These are phyloP conservation scores for Rhynchospora breviuscula DNA, from an alignment of 176 grass and related monocot species.

Conservation along the genomic window DNA sequence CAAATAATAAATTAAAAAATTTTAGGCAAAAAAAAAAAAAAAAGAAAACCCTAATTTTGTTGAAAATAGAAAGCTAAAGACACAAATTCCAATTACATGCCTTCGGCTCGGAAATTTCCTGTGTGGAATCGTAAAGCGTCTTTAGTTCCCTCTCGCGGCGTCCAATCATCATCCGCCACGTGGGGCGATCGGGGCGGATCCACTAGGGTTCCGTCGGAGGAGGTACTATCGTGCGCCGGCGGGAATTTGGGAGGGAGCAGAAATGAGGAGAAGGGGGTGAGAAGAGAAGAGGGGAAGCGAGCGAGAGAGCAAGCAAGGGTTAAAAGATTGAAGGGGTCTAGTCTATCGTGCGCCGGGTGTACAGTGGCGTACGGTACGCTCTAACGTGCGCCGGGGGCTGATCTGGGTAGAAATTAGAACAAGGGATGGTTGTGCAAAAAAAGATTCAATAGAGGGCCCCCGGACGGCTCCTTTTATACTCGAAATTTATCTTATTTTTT, in stretches of 20 bases:
- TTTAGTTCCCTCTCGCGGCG: slow-evolving; percentile 19
- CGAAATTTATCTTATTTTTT: background rate
- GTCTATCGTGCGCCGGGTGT: slow-evolving; percentile 14
- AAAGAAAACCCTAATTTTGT: background rate
- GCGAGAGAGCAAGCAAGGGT: slow-evolving; percentile 19
- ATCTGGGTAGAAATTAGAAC: background rate
- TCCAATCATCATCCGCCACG: slow-evolving; percentile 21
- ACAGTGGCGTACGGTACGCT: background rate
- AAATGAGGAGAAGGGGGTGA: slow-evolving; percentile 9
- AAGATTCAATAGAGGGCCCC: background rate
- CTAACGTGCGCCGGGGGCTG: background rate
- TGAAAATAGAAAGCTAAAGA: background rate
- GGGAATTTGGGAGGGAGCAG: slow-evolving; percentile 5
- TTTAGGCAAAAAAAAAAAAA: background rate
- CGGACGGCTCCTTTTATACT: background rate
- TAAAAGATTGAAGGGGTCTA: slow-evolving; percentile 19
- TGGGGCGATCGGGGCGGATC: slow-evolving; percentile 19
- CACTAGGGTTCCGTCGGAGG: background rate
- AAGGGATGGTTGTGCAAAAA: background rate
- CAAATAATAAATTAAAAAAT: slow-evolving; percentile 16
- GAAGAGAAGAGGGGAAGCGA: background rate
- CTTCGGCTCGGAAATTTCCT: slow-evolving; percentile 16
- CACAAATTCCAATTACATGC: background rate
- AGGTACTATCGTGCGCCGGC: slow-evolving; percentile 2
- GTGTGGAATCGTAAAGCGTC: slow-evolving; percentile 14